A percentile compares a stretch with the other conserved stretches of the same genome.
phyloP scores from a whole-genome alignment of 2,329 filamentous ascomycete genomes.

The Canariomyces notabilis region DNA sequence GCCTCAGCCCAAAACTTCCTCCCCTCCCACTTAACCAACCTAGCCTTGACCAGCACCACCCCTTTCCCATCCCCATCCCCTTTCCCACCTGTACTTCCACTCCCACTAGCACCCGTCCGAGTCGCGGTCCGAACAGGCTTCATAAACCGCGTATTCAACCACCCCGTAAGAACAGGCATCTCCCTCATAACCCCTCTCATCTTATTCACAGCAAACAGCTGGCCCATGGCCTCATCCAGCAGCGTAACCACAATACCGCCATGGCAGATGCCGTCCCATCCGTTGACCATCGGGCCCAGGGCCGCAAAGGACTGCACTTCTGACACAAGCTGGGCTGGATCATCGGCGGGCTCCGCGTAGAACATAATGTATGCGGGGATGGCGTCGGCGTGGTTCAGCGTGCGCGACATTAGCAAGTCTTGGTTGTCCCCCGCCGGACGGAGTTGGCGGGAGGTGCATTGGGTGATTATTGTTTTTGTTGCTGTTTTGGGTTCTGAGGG shows the following conservation, averaged over 20 bases:
- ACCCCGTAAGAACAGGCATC: constrained; percentile 41
- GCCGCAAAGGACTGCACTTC: constrained; percentile 32
- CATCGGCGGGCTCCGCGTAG: constrained; percentile 33
- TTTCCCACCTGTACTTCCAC: no score
- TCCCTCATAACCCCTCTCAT: constrained; percentile 15
- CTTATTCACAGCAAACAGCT: constrained; percentile 41
- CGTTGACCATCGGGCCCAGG: constrained; percentile 49
- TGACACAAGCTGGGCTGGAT: constrained; percentile 19
- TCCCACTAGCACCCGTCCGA: no score
- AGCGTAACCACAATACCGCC: constrained; percentile 54
- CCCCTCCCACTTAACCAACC: constrained; percentile 42
- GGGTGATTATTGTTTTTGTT: constrained; percentile 33
- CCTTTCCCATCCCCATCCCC: background rate
- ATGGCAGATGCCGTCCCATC: constrained; percentile 48
- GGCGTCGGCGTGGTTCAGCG: constrained; percentile 46
- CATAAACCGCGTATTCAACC: constrained; percentile 51
- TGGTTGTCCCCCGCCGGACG: constrained; percentile 34
- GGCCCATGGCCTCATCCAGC: constrained; percentile 55
- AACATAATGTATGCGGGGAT: constrained; percentile 42
- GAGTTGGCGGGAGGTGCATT: constrained; percentile 34
- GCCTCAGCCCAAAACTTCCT: constrained; percentile 49
- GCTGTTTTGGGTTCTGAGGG: no score
- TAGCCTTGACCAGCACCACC: constrained; percentile 41
- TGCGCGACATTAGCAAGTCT: constrained; percentile 49
- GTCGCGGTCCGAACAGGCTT: constrained; percentile 47